These are phyloP conservation scores for Camillea tinctor DNA, from an alignment of 2,329 filamentous ascomycete species.

Conservation along the genomic window DNA sequence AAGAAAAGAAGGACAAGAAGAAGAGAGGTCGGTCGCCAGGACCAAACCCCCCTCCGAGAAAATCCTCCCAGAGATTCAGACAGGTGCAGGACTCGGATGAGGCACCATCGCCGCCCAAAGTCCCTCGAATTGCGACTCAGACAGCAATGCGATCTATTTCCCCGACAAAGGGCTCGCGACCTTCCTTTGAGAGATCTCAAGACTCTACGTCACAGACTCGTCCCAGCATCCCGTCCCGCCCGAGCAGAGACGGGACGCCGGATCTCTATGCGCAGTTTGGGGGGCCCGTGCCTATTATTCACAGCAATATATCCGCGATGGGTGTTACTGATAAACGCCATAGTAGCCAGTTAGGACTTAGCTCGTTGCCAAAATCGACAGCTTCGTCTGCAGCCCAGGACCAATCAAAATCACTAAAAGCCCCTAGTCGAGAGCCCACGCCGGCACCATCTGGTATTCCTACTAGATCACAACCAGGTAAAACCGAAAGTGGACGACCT, in stretches of 20 bases:
- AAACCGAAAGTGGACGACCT: conserved; percentile 26
- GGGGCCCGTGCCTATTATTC: conserved; percentile 55
- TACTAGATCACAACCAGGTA: conserved; percentile 21
- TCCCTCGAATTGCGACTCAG: conserved; percentile 30
- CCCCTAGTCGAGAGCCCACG: conserved; percentile 36
- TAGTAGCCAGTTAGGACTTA: conserved; percentile 38
- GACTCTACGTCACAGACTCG: conserved; percentile 32
- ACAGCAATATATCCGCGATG: conserved; percentile 56
- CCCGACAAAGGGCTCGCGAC: conserved; percentile 33
- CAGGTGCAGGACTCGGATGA: conserved; percentile 37
- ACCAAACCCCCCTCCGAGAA: conserved; percentile 61
- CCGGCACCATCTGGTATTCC: conserved; percentile 28
- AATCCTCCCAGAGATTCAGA: conserved; percentile 57
- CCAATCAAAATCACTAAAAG: conserved; percentile 27
- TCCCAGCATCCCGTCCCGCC: conserved; percentile 53
- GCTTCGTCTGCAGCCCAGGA: conserved; percentile 35
- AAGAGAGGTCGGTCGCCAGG: conserved; percentile 44
- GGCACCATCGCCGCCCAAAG: conserved; percentile 37
- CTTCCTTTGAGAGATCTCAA: conserved; percentile 24
- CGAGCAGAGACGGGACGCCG: conserved; percentile 67
- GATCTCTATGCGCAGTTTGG: conserved; percentile 58
- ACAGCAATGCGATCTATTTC: conserved; percentile 33
- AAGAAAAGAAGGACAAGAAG: conserved; percentile 46
- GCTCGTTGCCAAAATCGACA: conserved; percentile 35
- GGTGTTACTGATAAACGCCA: conserved; percentile 49